Conservation (phyloP, 805 yeast genomes). For the Wickerhamiella allomyrinae region DNA sequence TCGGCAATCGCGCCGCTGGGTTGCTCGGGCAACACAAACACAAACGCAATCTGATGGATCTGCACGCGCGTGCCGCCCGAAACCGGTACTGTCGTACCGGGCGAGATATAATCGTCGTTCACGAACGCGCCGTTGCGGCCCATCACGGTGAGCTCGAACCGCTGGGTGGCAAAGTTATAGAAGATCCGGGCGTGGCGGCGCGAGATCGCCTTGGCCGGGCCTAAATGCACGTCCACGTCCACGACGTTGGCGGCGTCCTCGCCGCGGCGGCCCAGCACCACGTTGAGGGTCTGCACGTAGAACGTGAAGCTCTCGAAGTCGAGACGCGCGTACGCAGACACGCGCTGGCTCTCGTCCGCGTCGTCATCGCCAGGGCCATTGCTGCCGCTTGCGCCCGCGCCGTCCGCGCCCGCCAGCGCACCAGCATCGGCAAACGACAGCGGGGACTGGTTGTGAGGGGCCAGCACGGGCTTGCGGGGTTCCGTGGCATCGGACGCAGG, state of each 20-base stretch:
- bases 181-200: conserved; percentile 90
- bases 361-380: not conserved
- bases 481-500: conserved; percentile 1
- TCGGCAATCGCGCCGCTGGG: conserved; percentile 1
- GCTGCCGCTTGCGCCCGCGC: no score
- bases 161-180: conserved; percentile 89
- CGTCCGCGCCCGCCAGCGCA: conserved; percentile 6
- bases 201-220: conserved; percentile 84
- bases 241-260: conserved; percentile 51
- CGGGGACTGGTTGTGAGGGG: not conserved
- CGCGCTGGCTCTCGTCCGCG: conserved; percentile 20
- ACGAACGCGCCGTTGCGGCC: conserved; percentile 97
- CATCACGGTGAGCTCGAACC: conserved; percentile 79
- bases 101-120: conserved; percentile 76
- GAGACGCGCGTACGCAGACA: conserved; percentile 36
- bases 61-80: conserved; percentile 63
- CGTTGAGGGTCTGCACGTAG: conserved; percentile 92
- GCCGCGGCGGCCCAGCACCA: conserved; percentile 78
- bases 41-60: conserved; percentile 82
- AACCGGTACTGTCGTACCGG: conserved; percentile 82
- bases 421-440: conserved; percentile 4
- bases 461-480: not conserved
- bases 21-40: conserved; percentile 58
- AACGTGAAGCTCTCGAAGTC: conserved; percentile 90
- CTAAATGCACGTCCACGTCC: conserved; percentile 66